Base-by-base conservation (phyloP, 2,329 filamentous ascomycete genomes). In the Monosporascus ibericus region DNA sequence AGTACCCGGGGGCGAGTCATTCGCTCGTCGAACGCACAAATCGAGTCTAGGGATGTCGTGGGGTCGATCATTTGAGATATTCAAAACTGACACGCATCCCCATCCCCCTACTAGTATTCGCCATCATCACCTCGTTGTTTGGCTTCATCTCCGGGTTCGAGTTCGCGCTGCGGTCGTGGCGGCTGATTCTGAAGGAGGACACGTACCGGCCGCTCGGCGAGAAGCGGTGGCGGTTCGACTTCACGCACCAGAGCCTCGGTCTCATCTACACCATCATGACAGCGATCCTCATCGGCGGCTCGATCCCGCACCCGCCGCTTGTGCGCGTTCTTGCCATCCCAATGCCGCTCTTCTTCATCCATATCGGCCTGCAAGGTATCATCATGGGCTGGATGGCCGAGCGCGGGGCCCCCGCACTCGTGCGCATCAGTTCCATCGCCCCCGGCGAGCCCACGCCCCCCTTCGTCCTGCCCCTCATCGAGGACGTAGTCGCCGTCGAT, bases 401-500 rank as follows among this genome's bases (percentile, higher is more conserved):
- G 3, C 60, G 61, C 24, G 54, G 61, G 18, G 59, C 65, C 63
- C 68, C 66, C 17, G 78, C 82, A 0, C 82, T 81, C 0, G 85
- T 82, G 61, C 78, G 81, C 46, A 81, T 87, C 55, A 85, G 81
- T 50, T 86, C 84, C 2, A 81, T 82, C 0, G 75, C 75, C 1
- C 84, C 82, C 61, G 83, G 83, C 18, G 75, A 74, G 17, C 70
- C 72, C 64, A 79, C 86, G 52, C 75, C 79, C 3, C 85, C 85
- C 0, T 77, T 81, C 2, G 75, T 80, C 2, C 84, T 85, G 59
- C 85, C 84, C 48, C 74, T 87, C 30, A 79, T 87, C 25, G 85
- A 88, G 66, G 85, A 88, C 60, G 76, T 86, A 24, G 77, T 86
- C 15, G 83, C 81, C 5, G 85, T 88, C 40, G 85, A 87, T 61